These are phyloP conservation scores for Paracorniculantispora psalliotae DNA, from an alignment of 2,329 filamentous ascomycete genomes.

Conservation along the genomic window DNA sequence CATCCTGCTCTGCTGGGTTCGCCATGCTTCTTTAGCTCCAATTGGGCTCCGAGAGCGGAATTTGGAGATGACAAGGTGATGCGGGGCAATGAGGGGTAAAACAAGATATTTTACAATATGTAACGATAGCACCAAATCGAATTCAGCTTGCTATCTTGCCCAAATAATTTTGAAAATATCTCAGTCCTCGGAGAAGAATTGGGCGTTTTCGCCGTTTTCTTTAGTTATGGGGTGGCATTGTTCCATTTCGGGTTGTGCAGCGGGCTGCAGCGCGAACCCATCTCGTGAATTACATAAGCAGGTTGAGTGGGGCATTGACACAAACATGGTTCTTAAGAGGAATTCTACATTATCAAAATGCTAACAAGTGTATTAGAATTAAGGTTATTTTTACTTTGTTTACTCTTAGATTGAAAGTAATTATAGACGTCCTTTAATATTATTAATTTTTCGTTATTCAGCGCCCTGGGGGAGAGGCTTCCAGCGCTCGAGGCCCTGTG, in stretches of 20 bases:
- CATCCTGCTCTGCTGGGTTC: neutral
- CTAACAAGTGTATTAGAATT: too few species aligned
- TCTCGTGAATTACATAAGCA: neutral
- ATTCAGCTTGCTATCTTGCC: too few species aligned
- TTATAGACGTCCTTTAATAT: too few species aligned
- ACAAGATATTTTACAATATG: neutral
- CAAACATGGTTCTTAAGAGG: too few species aligned
- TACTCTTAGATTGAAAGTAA: too few species aligned
- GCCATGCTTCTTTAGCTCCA: neutral
- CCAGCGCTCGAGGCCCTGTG: too few species aligned
- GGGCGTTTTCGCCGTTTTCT: neutral
- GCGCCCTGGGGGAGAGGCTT: too few species aligned
- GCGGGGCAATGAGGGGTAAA: neutral
- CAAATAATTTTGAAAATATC: neutral
- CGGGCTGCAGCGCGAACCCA: neutral
- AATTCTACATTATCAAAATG: too few species aligned
- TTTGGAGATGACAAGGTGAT: neutral
- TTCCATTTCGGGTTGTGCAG: neutral
- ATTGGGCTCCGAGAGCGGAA: neutral
- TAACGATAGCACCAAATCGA: neutral
- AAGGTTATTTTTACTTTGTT: too few species aligned
- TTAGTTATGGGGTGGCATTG: constrained; percentile 7
- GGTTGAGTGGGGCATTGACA: neutral
- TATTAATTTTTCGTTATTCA: too few species aligned
- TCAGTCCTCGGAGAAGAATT: neutral